These are phyloP conservation scores for Onygena corvina DNA, from an alignment of 2,329 filamentous ascomycete genomes.

Conservation along the genomic window DNA sequence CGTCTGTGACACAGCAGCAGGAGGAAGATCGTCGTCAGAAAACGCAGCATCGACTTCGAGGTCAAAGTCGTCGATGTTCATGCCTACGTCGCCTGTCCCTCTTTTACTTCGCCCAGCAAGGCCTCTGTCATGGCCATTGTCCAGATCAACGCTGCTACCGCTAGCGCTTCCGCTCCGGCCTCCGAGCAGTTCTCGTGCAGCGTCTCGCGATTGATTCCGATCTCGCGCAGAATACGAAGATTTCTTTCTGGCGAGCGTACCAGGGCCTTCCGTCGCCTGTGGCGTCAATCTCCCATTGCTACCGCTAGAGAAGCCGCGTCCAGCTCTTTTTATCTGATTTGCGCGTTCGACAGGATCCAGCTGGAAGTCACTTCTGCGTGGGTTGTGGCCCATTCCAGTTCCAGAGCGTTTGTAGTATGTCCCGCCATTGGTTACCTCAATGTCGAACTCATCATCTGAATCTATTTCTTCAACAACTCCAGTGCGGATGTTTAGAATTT, in stretches of 20 bases:
- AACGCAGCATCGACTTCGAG: conserved; percentile 27
- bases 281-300: conserved; percentile 44
- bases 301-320: conserved; percentile 46
- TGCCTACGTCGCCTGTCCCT: conserved; percentile 22
- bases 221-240: conserved; percentile 39
- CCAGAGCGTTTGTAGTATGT: conserved; percentile 73
- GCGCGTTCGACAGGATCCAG: conserved; percentile 38
- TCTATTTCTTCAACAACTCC: conserved; percentile 95
- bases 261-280: conserved; percentile 23
- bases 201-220: conserved; percentile 29
- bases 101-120: conserved; percentile 29
- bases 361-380: conserved; percentile 48
- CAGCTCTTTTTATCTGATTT: conserved; percentile 25
- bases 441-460: conserved; percentile 97
- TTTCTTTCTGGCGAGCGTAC: conserved; percentile 39
- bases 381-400: conserved; percentile 63
- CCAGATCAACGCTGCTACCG: conserved; percentile 34
- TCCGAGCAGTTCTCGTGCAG: conserved; percentile 42
- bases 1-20: conserved; percentile 35
- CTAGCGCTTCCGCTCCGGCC: conserved; percentile 32
- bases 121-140: conserved; percentile 40
- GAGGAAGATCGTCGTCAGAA: conserved; percentile 49
- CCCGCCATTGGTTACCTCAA: conserved; percentile 60
- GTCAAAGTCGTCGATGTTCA: conserved; percentile 28
- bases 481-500: conserved; percentile 91